Conservation (phyloP, 139 green algal species). For the Chlorella sp. region DNA sequence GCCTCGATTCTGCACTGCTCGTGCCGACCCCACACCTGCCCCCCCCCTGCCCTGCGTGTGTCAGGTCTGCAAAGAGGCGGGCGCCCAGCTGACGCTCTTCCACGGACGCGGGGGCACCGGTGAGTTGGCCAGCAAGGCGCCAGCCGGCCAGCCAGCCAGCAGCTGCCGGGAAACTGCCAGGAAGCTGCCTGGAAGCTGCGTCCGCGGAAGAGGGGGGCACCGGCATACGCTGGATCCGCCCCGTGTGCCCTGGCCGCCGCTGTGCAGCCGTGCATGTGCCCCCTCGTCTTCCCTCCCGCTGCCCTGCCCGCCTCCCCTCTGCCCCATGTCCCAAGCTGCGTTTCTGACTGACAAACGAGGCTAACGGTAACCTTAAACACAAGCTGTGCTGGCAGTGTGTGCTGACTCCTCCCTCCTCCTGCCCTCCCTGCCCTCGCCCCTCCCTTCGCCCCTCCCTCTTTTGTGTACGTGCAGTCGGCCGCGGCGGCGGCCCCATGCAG, state of each 20-base stretch:
- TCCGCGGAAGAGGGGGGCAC: too few species aligned
- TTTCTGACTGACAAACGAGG: too few species aligned
- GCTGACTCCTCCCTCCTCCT: neutral
- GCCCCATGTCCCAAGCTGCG: too few species aligned
- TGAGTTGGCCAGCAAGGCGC: neutral
- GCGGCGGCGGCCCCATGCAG: conserved; percentile 94
- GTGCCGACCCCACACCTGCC: neutral
- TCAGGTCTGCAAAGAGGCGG: conserved; percentile 50
- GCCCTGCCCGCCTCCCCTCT: too few species aligned
- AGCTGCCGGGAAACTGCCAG: too few species aligned
- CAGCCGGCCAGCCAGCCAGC: neutral
- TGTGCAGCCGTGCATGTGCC: too few species aligned
- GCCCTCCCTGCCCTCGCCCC: neutral
- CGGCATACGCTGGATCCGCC: too few species aligned
- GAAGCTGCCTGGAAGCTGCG: too few species aligned
- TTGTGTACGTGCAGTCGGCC: conserved; percentile 67
- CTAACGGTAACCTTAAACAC: too few species aligned
- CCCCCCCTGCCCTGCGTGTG: too few species aligned
- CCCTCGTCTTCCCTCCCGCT: too few species aligned
- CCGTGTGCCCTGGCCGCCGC: too few species aligned
- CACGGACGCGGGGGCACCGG: conserved; percentile 92
- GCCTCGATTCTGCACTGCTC: neutral
- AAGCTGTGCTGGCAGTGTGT: neutral
- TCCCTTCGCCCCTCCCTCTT: neutral
- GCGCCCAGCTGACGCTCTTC: conserved; percentile 88